Base-by-base conservation (phyloP, 441 rosid species). In the Gossypium aridum region DNA sequence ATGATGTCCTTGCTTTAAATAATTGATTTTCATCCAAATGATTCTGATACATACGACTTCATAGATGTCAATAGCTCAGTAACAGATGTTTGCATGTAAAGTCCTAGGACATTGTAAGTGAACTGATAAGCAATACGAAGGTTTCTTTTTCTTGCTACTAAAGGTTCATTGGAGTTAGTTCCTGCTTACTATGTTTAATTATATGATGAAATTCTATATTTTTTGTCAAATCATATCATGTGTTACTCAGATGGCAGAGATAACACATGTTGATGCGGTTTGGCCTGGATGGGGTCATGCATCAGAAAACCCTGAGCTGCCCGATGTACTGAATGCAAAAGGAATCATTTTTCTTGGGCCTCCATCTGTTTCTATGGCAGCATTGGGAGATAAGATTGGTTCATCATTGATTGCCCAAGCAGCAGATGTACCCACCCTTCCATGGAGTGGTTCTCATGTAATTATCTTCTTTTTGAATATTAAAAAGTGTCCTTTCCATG, bases 221-320 rank as follows among this genome's bases (percentile, higher is more conserved):
- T 55, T 43, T 57, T 72, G 64, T 71, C 26, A 3, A 80, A 72
- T 37, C 79, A 59, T 67, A 67, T 61, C 73, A 62, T 23, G 22
- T 81, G 69, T 28, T 75, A 47, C 73, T 75, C 85, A 97, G 99
- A 94, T 94, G 98, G 99, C 98, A 28, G 99, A 97, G 81, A 88
- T 90, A 81, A 97, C 99, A 14, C 93, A 70, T 75, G 99, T 97
- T 71, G 99, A 97, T 87, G 99, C 99, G 19, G 98, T 97, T 80
- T 97, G 99, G 99, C 99, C 99, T 83, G 99, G 99, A 69, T 97
- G 99, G 98, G 99, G 98, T 64, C 99, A 97, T 88, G 99, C 99
- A 59, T 97, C 99, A 12, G 99, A 94, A 86, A 97, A 89, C 79
- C 99, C 99, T 54, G 99, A 94, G 82, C 87, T 97, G 66, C 98